Conservation (phyloP, 164 flowering plant genomes). For the Nymphaea colorata region DNA sequence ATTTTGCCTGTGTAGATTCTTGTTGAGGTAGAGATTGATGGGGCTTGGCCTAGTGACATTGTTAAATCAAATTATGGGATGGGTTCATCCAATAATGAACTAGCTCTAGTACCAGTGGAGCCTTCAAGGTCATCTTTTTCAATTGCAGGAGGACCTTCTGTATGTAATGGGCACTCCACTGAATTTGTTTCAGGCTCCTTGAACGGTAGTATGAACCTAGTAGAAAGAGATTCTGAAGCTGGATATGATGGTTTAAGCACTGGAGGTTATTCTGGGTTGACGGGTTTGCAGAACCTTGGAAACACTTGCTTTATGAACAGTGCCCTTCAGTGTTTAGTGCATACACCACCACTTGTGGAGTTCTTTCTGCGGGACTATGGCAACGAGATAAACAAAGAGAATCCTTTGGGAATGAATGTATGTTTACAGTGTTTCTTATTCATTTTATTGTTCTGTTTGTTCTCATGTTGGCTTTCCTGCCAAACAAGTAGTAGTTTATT, state of each 20-base stretch:
- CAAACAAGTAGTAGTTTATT: too few relatives aligned
- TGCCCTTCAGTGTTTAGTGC: constrained; percentile 88
- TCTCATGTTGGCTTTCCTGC: too few relatives aligned
- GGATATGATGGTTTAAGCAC: constrained; percentile 20
- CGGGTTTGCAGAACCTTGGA: constrained; percentile 91
- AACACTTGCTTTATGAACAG: constrained; percentile 99
- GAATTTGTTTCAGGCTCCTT: constrained; percentile 26
- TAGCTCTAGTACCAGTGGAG: constrained; percentile 70
- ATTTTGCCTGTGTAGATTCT: constrained; percentile 52
- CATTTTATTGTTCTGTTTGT: not conserved
- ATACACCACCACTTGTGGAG: constrained; percentile 74
- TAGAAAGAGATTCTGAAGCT: constrained; percentile 31
- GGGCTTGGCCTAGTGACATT: constrained; percentile 11
- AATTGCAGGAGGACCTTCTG: constrained; percentile 65
- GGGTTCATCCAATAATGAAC: constrained; percentile 65
- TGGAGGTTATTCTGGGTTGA: constrained; percentile 51
- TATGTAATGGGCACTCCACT: constrained; percentile 59
- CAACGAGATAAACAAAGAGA: constrained; percentile 71
- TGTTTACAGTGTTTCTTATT: constrained; percentile 11
- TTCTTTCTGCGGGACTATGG: constrained; percentile 77
- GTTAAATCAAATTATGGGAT: constrained; percentile 22
- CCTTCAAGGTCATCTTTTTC: constrained; percentile 62
- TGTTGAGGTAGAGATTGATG: constrained; percentile 51
- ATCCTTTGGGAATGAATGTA: constrained; percentile 94
- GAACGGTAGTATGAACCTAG: constrained; percentile 25